phyloP scores from a whole-genome alignment of 495 filamentous ascomycete species.

The Tuber umbilicatum region DNA sequence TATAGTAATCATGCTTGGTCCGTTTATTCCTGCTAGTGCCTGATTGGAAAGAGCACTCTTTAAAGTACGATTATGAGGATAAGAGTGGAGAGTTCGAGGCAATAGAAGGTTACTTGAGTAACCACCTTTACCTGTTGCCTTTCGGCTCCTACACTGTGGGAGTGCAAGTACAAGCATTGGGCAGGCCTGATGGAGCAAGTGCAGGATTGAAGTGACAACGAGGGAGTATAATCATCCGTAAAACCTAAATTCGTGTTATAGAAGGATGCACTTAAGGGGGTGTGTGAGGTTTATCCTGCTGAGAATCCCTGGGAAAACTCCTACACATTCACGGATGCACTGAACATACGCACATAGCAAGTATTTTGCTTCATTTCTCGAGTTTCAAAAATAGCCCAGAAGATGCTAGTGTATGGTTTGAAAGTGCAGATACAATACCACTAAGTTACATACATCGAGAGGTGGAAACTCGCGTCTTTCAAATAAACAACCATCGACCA shows the following conservation, averaged over 20 bases:
- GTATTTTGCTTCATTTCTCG: not conserved
- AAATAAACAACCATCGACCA: not conserved
- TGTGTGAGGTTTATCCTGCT: not conserved
- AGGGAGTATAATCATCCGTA: not conserved
- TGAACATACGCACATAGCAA: not conserved
- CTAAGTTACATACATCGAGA: not conserved
- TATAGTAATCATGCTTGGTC: too few species aligned
- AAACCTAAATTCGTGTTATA: not conserved
- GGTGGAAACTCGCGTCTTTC: not conserved
- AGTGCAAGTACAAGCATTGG: not conserved
- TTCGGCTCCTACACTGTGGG: not conserved
- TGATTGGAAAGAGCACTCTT: not conserved
- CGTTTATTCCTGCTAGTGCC: too few species aligned
- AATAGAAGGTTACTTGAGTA: not conserved
- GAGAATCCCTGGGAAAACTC: not conserved
- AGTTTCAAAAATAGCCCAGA: not conserved
- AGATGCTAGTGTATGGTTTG: not conserved
- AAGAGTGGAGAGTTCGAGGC: not conserved
- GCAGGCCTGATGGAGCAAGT: not conserved
- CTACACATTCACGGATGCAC: not conserved
- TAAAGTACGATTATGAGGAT: not conserved
- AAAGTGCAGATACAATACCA: not conserved
- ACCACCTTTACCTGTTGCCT: not conserved
- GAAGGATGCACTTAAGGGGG: not conserved
- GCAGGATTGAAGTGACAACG: not conserved